These are phyloP conservation scores for Scleromitrula shiraiana DNA, from an alignment of 2,329 filamentous ascomycete species.

Conservation along the genomic window DNA sequence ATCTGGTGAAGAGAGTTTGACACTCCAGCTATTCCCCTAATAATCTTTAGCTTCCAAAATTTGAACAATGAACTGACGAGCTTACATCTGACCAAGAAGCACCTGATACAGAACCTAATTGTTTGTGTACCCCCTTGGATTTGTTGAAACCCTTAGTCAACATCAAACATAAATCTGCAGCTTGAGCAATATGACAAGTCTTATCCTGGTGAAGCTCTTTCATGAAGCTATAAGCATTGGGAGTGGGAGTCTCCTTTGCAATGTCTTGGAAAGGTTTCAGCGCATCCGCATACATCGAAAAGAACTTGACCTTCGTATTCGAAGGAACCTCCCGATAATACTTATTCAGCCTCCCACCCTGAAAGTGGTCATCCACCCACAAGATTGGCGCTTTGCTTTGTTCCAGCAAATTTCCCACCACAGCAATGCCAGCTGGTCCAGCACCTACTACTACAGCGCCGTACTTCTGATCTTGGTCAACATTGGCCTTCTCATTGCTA, in stretches of 20 bases:
- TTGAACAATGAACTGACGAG: background rate
- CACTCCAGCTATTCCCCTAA: conserved; percentile 29
- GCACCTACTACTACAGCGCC: conserved; percentile 51
- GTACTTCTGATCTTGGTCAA: conserved; percentile 28
- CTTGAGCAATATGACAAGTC: conserved; percentile 48
- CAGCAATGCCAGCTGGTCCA: conserved; percentile 51
- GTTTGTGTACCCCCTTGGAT: conserved; percentile 33
- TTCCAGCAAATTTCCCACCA: conserved; percentile 54
- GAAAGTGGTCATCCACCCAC: conserved; percentile 52
- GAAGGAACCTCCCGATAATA: conserved; percentile 54
- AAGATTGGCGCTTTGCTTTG: conserved; percentile 41
- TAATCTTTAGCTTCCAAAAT: conserved; percentile 6
- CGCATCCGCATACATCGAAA: conserved; percentile 48
- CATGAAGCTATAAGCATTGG: conserved; percentile 47
- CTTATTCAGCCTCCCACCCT: conserved; percentile 43
- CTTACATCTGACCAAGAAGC: conserved; percentile 34
- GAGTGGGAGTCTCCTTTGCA: conserved; percentile 36
- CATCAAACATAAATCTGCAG: conserved; percentile 45
- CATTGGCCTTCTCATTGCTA: conserved; percentile 1
- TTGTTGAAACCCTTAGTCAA: conserved; percentile 37
- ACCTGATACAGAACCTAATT: conserved; percentile 32
- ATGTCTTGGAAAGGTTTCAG: conserved; percentile 45
- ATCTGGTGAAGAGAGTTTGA: conserved; percentile 25
- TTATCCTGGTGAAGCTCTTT: conserved; percentile 46
- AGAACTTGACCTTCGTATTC: conserved; percentile 55